Base-by-base conservation (phyloP, 306 rosid species). In the Cicer arietinum region DNA sequence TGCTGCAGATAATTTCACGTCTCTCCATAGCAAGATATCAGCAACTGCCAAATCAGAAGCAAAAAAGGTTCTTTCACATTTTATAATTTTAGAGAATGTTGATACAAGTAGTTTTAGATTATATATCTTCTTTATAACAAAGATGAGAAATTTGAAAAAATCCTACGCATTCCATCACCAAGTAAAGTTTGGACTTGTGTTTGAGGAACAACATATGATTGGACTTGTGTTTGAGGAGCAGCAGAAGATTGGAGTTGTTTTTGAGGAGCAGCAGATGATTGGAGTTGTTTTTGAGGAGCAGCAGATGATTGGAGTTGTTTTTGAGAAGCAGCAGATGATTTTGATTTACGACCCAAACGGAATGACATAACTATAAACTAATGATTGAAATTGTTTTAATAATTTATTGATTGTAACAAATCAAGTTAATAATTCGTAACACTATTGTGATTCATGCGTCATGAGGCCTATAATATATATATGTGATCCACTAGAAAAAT, bases 1-100 rank as follows among this genome's bases (percentile, higher is more conserved):
- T 72, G 71, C 71, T 14, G 78, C 88, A 2, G 92, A 79, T 78
- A 65, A 6, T 60, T 8, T 76, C 88, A 69, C 87, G 69, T 92
- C 67, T 85, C 65, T 85, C 98, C 96, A 89, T 51, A 86, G 35
- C 64, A 92, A 44, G 53, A 89, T 37, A 74, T 90, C 91, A 43
- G 91, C 90, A 73, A 80, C 93, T 84, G 88, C 79, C 87, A 67
- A 77, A 72, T 56, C 77, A 78, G 10, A 43, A 22, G 2, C 25
- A 22, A 22, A 22, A 22, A 18, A 18, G 20, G 2, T 22, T 2
- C 2, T 22, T 22, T 22, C 25, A 22, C 25, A 1, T 22, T 18
- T 22, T 22, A 22, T 22, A 22, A 2, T 22, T 22, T 18, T 22
- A 22, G 25, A 22, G 25, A 22, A 22, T 22, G 2, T 22, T 22